Conservation (phyloP, 2,329 filamentous ascomycete species). For the Monosporascus sp. region DNA sequence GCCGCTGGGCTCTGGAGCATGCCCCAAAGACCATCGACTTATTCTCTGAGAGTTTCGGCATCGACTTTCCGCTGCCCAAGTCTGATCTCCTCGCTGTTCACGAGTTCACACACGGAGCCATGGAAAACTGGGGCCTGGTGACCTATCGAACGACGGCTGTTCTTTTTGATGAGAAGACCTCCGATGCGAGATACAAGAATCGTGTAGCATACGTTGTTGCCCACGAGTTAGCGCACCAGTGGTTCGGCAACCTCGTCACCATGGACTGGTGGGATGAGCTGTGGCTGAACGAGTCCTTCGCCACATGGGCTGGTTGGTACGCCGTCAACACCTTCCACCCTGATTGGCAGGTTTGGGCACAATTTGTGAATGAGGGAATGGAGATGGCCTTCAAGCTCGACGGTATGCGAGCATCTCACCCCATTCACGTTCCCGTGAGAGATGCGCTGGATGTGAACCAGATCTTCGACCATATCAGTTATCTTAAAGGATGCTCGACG, state of each 20-base stretch:
- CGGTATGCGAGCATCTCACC: slow-evolving; percentile 83
- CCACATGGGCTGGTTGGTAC: slow-evolving; percentile 96
- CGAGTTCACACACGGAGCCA: slow-evolving; percentile 82
- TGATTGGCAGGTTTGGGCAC: slow-evolving; percentile 96
- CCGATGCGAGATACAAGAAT: slow-evolving; percentile 86
- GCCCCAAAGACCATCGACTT: slow-evolving; percentile 92
- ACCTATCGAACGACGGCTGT: slow-evolving; percentile 95
- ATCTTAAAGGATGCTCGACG: slow-evolving; percentile 91
- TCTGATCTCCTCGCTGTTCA: slow-evolving; percentile 86
- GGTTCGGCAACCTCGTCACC: slow-evolving; percentile 92
- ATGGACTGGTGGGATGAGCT: slow-evolving; percentile 97
- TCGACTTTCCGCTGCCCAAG: slow-evolving; percentile 91
- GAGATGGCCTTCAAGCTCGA: slow-evolving; percentile 89
- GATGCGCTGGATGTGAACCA: slow-evolving; percentile 96
- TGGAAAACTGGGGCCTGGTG: slow-evolving; percentile 96
- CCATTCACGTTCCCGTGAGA: slow-evolving; percentile 90
- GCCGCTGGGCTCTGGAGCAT: slow-evolving; percentile 81
- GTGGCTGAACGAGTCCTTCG: slow-evolving; percentile 95
- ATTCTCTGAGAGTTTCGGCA: slow-evolving; percentile 90
- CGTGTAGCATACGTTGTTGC: slow-evolving; percentile 94
- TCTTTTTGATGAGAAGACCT: slow-evolving; percentile 89
- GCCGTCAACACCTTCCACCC: slow-evolving; percentile 88
- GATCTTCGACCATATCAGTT: slow-evolving; percentile 96
- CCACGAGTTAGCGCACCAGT: slow-evolving; percentile 95
- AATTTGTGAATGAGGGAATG: slow-evolving; percentile 93